These are phyloP conservation scores for Globisporangium okanoganense DNA, from an alignment of 352 stramenopile species.

Conservation along the genomic window DNA sequence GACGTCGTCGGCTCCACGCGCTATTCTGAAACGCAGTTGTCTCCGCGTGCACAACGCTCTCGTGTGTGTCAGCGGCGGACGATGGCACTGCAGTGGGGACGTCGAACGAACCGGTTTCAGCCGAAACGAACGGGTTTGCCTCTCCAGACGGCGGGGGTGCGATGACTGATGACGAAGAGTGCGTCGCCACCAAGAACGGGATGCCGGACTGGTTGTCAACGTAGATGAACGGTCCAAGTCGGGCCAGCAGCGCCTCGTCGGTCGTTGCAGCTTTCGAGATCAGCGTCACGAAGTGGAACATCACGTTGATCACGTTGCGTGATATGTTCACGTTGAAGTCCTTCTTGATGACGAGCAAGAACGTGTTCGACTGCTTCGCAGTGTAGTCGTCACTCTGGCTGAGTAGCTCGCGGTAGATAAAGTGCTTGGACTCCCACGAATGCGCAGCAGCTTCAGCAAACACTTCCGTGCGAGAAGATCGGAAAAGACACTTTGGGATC, in stretches of 20 bases:
- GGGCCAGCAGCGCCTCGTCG: conserved; percentile 36
- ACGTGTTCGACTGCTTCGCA: conserved; percentile 53
- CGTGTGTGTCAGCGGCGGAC: conserved; percentile 24
- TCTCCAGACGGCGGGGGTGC: conserved; percentile 15
- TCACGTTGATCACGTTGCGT: conserved; percentile 77
- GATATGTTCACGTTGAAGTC: conserved; percentile 82
- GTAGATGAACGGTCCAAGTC: conserved; percentile 80
- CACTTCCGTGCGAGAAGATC: conserved; percentile 53
- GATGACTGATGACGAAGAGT: conserved; percentile 25
- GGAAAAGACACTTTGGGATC: conserved; percentile 73
- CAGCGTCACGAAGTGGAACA: conserved; percentile 72
- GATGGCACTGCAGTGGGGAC: conserved; percentile 49
- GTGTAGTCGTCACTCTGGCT: conserved; percentile 52
- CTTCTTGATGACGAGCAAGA: conserved; percentile 75
- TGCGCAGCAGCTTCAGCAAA: conserved; percentile 61
- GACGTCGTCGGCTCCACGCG: conserved; percentile 54
- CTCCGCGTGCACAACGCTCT: conserved; percentile 42
- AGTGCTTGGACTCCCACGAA: conserved; percentile 77
- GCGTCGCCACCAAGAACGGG: conserved; percentile 71
- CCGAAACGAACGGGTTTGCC: conserved; percentile 3
- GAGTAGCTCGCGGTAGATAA: conserved; percentile 79
- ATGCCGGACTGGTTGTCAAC: conserved; percentile 86
- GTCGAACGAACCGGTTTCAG: conserved; percentile 37
- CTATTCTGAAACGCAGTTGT: conserved; percentile 43
- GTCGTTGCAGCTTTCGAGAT: conserved; percentile 54